Evolutionary conservation across 2,329 filamentous ascomycete species (phyloP).

Genomic region (Samsoniella hepiali): DNA sequence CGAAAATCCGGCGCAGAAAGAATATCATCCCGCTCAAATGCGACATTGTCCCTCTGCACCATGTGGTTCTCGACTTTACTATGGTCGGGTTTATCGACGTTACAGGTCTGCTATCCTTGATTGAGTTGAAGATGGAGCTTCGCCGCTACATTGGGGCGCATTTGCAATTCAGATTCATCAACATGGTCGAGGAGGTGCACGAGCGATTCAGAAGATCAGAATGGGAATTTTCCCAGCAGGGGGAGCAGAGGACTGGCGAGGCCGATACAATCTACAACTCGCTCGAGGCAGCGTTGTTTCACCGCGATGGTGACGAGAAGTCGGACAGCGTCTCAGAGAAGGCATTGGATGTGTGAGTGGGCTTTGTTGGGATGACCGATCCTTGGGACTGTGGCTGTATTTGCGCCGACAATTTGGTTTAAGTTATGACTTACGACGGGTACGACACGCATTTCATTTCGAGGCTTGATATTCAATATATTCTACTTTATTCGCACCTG

Average conservation of each 20-base stretch:
- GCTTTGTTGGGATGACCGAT: not conserved
- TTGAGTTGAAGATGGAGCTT: slow-evolving; percentile 46
- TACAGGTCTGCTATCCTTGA: slow-evolving; percentile 48
- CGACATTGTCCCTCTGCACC: slow-evolving; percentile 38
- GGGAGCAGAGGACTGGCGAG: slow-evolving; percentile 25
- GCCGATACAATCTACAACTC: slow-evolving; percentile 23
- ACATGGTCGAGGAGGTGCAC: slow-evolving; percentile 41
- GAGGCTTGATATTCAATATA: not conserved
- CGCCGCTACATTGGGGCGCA: slow-evolving; percentile 46
- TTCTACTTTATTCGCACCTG: not conserved
- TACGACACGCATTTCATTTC: not conserved
- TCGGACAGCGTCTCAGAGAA: slow-evolving; percentile 22
- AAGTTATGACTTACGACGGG: slow-evolving; percentile 6
- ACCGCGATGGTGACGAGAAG: slow-evolving; percentile 22
- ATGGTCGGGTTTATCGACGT: slow-evolving; percentile 52
- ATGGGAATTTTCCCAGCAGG: slow-evolving; percentile 35
- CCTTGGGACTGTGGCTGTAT: not conserved
- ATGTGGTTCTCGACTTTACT: slow-evolving; percentile 51
- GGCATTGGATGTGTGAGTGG: slow-evolving; percentile 20
- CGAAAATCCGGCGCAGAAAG: slow-evolving; percentile 40
- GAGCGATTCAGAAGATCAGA: slow-evolving; percentile 38
- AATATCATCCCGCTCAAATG: slow-evolving; percentile 33
- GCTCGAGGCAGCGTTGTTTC: slow-evolving; percentile 22
- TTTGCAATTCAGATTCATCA: slow-evolving; percentile 47
- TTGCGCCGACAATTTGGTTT: not conserved